Base-by-base conservation (phyloP, 2,329 filamentous ascomycete species). In the Didymella glomerata region DNA sequence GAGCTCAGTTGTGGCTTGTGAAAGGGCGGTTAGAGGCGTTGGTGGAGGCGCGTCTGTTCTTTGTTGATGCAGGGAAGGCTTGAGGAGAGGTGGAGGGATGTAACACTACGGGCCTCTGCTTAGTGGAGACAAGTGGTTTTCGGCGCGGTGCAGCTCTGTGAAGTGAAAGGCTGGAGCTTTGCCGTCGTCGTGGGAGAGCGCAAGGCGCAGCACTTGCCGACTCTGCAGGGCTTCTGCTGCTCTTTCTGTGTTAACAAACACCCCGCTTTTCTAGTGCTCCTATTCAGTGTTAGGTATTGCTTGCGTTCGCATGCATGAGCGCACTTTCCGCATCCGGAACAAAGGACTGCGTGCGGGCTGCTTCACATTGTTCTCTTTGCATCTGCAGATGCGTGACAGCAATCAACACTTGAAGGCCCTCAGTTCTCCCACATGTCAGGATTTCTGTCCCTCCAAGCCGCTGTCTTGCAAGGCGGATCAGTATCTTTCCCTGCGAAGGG, bases 321-420 rank as follows among this genome's bases (percentile, higher is more conserved):
- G 27, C 45, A 22, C 24, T 59, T 63, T 63, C 65, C 61, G 62
- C 65, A 65, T 65, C 16, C 64, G 65, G 67, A 66, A 68, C 57
- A 63, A 63, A 57, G 53, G 27, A 54, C 41, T 42, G 47, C 50
- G 41, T 34, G 56, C 46, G 11, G 56, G 56, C 32, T 40, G 48
- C 54, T 42, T 30, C 34, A 14, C 25, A 36, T 42, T 41, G 34
- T 51, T 36, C 24, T 41, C n/a, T 3, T 4, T 48, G 22, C 41
- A 57, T 36, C 34, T 24, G 4, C 40, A 52, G 20, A 44, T 48
- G 10, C 11, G 18, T 14, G 6, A 42, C 16, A 38, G 10, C 7
- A 20, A n/a, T 2, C 27, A 18, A n/a, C 6, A 24, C 22, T 9
- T n/a, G 14, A 20, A 40, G 13, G 9, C 3, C 4, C 16, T 32